Conservation (phyloP, 345 rosid species). For the Eucalyptus brandiana region DNA sequence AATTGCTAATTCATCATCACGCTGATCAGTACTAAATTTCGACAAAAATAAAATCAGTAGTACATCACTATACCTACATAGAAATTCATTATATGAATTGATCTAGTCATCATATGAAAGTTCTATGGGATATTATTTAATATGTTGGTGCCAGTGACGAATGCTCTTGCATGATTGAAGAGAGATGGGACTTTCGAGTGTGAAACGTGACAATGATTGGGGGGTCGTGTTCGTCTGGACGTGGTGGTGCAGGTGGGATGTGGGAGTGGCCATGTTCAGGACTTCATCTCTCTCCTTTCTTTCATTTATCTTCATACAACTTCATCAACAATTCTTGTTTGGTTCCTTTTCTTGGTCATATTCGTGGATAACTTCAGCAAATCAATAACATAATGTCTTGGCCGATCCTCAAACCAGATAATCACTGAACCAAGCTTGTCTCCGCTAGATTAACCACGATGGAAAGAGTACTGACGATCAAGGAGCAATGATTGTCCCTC, state of each 20-base stretch:
- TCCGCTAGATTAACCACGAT: neutral
- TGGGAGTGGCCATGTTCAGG: constrained; percentile 98
- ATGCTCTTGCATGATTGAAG: neutral
- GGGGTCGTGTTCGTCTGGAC: neutral
- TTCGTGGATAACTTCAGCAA: neutral
- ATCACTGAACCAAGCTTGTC: neutral
- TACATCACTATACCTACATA: neutral
- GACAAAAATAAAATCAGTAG: no score
- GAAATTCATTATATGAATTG: neutral
- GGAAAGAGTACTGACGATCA: neutral
- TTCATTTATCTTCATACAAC: neutral
- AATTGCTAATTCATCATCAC: neutral
- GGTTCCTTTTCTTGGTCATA: neutral
- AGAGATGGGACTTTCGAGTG: neutral
- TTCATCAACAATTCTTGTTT: neutral
- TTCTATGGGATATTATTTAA: neutral
- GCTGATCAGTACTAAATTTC: neutral
- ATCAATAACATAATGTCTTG: neutral
- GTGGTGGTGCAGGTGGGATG: no score
- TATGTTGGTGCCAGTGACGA: neutral
- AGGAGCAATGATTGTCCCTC: neutral
- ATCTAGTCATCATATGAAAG: neutral
- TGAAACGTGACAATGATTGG: neutral
- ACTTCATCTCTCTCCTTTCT: neutral
- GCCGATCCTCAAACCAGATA: neutral